These are phyloP conservation scores for Lenzites betulinus DNA, from an alignment of 768 basidiomycete genomes.

Conservation along the genomic window DNA sequence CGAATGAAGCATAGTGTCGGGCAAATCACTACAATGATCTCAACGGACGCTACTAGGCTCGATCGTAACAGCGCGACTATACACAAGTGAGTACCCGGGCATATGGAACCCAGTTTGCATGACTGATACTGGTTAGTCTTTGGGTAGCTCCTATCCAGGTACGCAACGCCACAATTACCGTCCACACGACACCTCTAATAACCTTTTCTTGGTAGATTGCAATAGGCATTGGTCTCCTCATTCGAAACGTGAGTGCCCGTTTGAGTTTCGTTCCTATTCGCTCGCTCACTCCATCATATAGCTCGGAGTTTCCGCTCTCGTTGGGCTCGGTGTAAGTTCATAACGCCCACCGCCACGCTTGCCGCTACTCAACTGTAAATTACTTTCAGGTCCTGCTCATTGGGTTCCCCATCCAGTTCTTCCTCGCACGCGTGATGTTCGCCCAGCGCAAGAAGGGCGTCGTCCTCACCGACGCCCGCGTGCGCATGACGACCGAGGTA, in stretches of 20 bases:
- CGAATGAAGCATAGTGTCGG: constrained; percentile 62
- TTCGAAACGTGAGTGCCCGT: constrained; percentile 49
- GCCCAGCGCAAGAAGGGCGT: constrained; percentile 55
- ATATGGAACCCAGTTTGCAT: not conserved
- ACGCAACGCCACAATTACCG: not conserved
- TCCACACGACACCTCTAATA: no score
- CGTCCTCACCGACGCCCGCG: constrained; percentile 65
- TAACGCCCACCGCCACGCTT: no score
- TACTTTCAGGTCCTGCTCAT: constrained; percentile 47
- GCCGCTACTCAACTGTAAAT: no score
- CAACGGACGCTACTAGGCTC: constrained; percentile 59
- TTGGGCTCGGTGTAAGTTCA: constrained; percentile 14
- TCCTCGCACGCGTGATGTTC: constrained; percentile 56
- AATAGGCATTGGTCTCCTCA: constrained; percentile 62
- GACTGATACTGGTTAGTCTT: constrained; percentile 35
- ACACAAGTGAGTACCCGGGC: constrained; percentile 30
- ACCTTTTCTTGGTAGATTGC: constrained; percentile 46
- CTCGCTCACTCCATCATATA: not conserved
- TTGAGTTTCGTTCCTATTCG: not conserved
- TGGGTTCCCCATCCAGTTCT: constrained; percentile 59
- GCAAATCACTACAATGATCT: constrained; percentile 70
- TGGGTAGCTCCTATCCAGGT: constrained; percentile 67
- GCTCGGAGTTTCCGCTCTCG: constrained; percentile 15
- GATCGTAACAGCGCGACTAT: constrained; percentile 47
- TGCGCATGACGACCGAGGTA: constrained; percentile 64